Evolutionary conservation across 2,329 filamentous ascomycete species (phyloP), one percentile per base, ranked within the genome.

Genomic region (Aphanocladium album): DNA sequence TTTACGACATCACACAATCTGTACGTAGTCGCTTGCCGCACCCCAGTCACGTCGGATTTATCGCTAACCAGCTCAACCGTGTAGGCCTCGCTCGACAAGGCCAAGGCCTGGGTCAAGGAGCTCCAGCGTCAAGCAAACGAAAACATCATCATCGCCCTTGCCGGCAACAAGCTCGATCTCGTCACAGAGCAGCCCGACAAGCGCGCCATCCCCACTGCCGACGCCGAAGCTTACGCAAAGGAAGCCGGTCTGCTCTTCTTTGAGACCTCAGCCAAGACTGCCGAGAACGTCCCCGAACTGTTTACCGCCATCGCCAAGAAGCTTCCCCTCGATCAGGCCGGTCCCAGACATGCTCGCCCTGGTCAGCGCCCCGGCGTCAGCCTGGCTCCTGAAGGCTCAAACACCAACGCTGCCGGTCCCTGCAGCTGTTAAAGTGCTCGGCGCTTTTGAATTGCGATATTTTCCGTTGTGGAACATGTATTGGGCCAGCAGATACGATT

Each of bases 281-380:
- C 92, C 61, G 92, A 96, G 78, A 99, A 99, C 70, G 95, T 99
- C 60, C 86, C 88, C 70, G 95, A 98, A 68, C 83, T 99, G 57
- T 99, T 99, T 78, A 97, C 93, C 46, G 92, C 92, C 62, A 98
- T 99, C 73, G 95, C 95, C 64, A 96, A 93, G 88, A 98, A 96
- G 79, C 83, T 99, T 66, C 95, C 95, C 35, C 87, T 98, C 68
- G 95, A 99, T 72, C 95, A 98, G 77, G 93, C 88, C 55, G 93
- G 93, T n/a, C 91, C 93, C 64, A 86, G 93, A 73, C 93, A 93
- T 74, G 82, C 93, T 72, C 83, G 93, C 62, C 81, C 83, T 14
- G 83, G 83, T 53, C 82, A 85, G 72, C 80, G 83, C 70, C 80
- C 82, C 47, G 83, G 83, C 50, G 83, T 86, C 66, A 86, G 77